Base-by-base conservation (phyloP, 768 basidiomycete genomes). In the Leccinum uliginosum region DNA sequence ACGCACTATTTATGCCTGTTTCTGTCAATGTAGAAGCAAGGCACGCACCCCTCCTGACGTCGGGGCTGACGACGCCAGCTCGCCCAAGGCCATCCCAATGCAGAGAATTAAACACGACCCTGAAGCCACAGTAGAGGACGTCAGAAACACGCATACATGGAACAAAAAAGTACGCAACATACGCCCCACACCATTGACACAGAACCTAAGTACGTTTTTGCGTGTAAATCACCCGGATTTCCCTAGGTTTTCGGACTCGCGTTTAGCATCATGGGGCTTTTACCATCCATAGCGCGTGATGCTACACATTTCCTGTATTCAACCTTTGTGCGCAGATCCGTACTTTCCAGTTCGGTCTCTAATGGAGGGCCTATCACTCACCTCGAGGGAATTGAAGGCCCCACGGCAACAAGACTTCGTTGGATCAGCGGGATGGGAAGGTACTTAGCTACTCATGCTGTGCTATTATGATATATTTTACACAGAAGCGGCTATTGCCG, bases 201-300 rank as follows among this genome's bases (percentile, higher is more conserved):
- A n/a, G n/a, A n/a, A n/a, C 26, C n/a, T 4, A 19, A n/a, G 10
- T 1, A 19, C 14, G 12, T 30, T 12, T 29, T n/a, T 11, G 12
- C 3, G 23, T 23, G 6, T 24, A 45, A 24, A 26, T 19, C 24
- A 15, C 27, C 5, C 23, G n/a, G 12, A 19, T 12, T 4, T 62
- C 34, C 24, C 70, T 64, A 88, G 83, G 82, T 85, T 11, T 87
- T 87, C 58, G 85, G 86, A 1, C 75, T 87, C 21, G 81, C 82
- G 0, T 88, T 88, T 66, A 84, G 82, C 4, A 83, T 87, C 56
- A 85, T 87, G 51, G 86, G 87, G 0, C 64, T 87, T 15, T 78
- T 86, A 2, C 85, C 80, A 17, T 80, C 86, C 1, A 85, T 87
- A 46, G 80, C 84, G 67, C 81, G 57, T 62, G 43, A 62, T 61